Evolutionary conservation across 306 rosid species (phyloP), one percentile per base, ranked within the genome.

Genomic region (Pyrus betulifolia): DNA sequence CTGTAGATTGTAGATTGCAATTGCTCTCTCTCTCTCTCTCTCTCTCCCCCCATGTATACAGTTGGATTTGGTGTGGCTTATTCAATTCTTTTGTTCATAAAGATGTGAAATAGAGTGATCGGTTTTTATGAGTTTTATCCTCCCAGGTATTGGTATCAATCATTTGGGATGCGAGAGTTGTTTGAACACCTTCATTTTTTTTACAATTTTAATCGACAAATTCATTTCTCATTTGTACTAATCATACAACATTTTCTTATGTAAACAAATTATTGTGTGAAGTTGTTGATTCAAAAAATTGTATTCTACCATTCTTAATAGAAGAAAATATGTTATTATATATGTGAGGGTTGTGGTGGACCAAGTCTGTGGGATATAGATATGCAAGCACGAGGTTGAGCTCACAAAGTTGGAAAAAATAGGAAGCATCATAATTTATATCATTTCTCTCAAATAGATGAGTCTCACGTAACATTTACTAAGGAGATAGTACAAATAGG

Each of bases 1-100:
- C 49, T 84, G 18, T 86, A 86, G 61, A 68, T 42, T 57, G 58
- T 57, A 31, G 35, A 31, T 31, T 31, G 35, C 35, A 31, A 31
- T 31, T 31, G 35, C 10, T 58, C 63, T 58, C 30, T 54, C 59
- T 19, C 70, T 19, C 49, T 17, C 38, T 65, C 27, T 38, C 49
- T 15, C 45, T 66, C 19, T 38, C 58, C 6, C 61, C 4, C 42
- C 3, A 15, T 23, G 8, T 61, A 12, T 27, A 25, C 0, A 5
- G 8, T 61, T 23, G 35, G 8, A 61, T 61, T 61, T 25, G 21
- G 66, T 23, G 66, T 0, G 28, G 35, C 10, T 25, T 21, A 1
- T 25, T 60, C 66, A 60, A 25, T 60, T 13, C 35, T 60, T 60
- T 60, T 5, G 66, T 60, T 60, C 66, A 60, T 13, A 25, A 49